phyloP scores from a whole-genome alignment of 2,329 filamentous ascomycete species.

The Zymoseptoria crescenta region DNA sequence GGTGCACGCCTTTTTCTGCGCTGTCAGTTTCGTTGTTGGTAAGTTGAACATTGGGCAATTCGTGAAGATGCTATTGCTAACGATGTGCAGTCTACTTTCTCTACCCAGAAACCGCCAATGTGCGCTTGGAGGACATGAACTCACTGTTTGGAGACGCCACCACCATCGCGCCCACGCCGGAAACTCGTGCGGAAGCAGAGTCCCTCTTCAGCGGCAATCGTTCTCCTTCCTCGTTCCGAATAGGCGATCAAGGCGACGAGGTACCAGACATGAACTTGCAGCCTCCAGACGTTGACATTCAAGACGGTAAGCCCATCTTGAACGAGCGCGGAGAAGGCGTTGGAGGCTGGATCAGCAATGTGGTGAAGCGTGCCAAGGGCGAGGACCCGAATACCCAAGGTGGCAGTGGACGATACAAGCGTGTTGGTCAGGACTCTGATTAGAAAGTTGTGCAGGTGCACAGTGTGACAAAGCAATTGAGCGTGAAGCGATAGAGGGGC shows the following conservation, averaged over 20 bases:
- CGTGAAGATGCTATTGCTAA: constrained; percentile 3
- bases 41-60: constrained; percentile 36
- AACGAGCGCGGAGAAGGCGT: constrained; percentile 46
- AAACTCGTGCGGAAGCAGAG: constrained; percentile 69
- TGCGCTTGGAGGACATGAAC: constrained; percentile 95
- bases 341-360: constrained; percentile 61
- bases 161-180: constrained; percentile 71
- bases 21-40: constrained; percentile 92
- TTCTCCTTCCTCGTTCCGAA: constrained; percentile 73
- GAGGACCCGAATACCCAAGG: constrained; percentile 27
- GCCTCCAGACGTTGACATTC: constrained; percentile 55
- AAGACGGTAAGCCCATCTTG: constrained; percentile 43
- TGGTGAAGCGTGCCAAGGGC: constrained; percentile 49
- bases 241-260: constrained; percentile 49
- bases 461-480: constrained; percentile 2
- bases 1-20: constrained; percentile 94
- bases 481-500: not conserved
- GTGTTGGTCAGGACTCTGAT: constrained; percentile 39
- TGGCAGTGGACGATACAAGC: constrained; percentile 38
- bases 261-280: constrained; percentile 80
- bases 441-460: constrained; percentile 2
- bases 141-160: constrained; percentile 87
- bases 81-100: constrained; percentile 74
- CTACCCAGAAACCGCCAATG: constrained; percentile 93
- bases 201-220: constrained; percentile 63